These are phyloP conservation scores for Aphanomyces euteiches DNA, from an alignment of 352 stramenopile genomes.

Conservation along the genomic window DNA sequence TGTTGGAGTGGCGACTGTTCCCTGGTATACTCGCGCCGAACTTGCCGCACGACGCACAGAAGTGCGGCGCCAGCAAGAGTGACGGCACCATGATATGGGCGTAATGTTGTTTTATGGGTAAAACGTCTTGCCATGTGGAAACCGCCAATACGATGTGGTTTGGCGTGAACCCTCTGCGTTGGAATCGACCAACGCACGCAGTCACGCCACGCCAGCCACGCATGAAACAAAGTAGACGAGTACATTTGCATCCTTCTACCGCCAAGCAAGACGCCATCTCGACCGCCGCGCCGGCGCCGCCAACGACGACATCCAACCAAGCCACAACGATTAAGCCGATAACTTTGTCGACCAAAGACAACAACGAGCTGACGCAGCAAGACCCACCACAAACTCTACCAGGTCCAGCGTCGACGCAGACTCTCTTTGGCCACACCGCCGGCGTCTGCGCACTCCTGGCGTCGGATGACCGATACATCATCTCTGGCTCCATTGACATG, in stretches of 20 bases:
- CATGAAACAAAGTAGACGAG: not conserved
- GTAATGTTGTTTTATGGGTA: not conserved
- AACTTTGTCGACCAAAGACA: not conserved
- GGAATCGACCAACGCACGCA: constrained; percentile 3
- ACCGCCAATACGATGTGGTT: constrained; percentile 14
- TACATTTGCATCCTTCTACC: no score
- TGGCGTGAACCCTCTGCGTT: constrained; percentile 17
- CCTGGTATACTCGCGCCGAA: constrained; percentile 1
- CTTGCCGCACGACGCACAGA: constrained; percentile 12
- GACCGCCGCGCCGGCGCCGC: not conserved
- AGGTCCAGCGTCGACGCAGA: constrained; percentile 31
- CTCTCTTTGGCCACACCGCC: constrained; percentile 57
- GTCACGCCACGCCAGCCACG: not conserved
- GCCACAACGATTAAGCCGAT: no score
- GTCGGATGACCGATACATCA: constrained; percentile 54
- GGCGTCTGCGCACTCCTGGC: constrained; percentile 54
- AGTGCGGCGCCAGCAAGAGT: constrained; percentile 2
- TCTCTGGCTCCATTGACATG: constrained; percentile 61
- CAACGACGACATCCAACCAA: not conserved
- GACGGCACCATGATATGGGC: not conserved
- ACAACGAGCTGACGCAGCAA: not conserved
- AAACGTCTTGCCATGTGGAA: not conserved
- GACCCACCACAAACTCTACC: not conserved
- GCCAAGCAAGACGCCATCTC: not conserved
- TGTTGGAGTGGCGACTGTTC: not conserved